A percentile compares a stretch with the other conserved stretches of the same genome.
phyloP scores from a whole-genome alignment of 1,284 basidiomycete species.

The Naganishia cerealis region DNA sequence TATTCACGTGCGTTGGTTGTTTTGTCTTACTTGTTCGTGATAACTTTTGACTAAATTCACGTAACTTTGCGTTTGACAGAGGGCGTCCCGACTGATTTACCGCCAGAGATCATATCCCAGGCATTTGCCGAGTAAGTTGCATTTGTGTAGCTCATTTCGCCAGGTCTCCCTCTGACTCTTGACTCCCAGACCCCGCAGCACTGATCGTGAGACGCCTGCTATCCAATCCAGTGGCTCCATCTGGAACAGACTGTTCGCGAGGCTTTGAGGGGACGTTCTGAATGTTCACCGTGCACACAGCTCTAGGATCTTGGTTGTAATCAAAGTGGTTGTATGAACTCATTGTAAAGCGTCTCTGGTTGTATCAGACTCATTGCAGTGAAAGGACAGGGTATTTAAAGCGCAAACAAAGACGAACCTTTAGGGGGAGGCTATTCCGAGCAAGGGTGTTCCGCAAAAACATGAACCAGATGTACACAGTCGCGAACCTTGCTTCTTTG shows the following conservation, averaged over 20 bases:
- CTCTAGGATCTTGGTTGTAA: not conserved
- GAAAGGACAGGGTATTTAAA: too few species aligned
- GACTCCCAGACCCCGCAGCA: not conserved
- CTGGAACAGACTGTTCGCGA: constrained; percentile 11
- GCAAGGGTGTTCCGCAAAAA: too few species aligned
- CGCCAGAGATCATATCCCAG: constrained; percentile 53
- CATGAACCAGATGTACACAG: too few species aligned
- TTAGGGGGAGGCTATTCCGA: too few species aligned
- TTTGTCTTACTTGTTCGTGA: not conserved
- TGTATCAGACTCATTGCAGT: not conserved
- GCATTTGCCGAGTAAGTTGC: constrained; percentile 47
- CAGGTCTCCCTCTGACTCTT: not conserved
- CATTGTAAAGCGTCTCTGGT: not conserved
- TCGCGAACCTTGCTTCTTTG: too few species aligned
- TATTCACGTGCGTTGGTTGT: constrained; percentile 44
- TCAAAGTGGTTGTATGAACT: not conserved
- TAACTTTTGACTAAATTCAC: not conserved
- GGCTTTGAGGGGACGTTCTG: not conserved
- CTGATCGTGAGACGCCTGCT: not conserved
- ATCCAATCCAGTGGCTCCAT: not conserved
- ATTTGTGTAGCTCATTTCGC: not conserved
- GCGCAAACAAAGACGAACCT: too few species aligned
- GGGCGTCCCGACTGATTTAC: constrained; percentile 53
- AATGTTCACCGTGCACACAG: not conserved
- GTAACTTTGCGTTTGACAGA: constrained; percentile 25